Evolutionary conservation across 257 asterid species (phyloP).

Genomic region (Nicotiana noctiflora): DNA sequence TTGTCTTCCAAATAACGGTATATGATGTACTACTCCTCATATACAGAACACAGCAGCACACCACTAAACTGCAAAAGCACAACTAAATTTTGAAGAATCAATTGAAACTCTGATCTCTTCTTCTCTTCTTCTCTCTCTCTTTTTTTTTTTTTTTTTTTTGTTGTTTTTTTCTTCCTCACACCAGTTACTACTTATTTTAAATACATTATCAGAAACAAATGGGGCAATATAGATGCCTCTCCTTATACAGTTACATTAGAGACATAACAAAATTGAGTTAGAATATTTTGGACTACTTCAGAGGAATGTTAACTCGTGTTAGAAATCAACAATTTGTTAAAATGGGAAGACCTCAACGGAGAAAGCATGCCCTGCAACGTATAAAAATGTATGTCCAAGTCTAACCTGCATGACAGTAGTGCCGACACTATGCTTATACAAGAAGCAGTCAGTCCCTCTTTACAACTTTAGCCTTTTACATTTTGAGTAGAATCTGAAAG

Average conservation of each 20-base stretch:
- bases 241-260: neutral
- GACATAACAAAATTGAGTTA: neutral
- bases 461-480: neutral
- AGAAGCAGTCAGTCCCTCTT: too few relatives aligned
- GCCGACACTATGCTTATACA: too few relatives aligned
- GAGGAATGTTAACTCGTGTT: neutral
- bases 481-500: neutral
- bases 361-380: neutral
- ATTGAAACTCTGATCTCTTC: neutral
- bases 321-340: neutral
- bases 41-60: neutral
- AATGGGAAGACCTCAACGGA: neutral
- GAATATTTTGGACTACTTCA: neutral
- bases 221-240: neutral
- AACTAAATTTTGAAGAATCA: slow-evolving; percentile 3
- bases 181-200: neutral
- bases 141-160: too few relatives aligned
- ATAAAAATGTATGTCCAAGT: too few relatives aligned
- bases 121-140: too few relatives aligned
- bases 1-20: neutral
- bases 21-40: neutral
- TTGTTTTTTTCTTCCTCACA: neutral
- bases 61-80: neutral
- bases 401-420: too few relatives aligned
- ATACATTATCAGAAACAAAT: neutral